These are phyloP conservation scores for Filobasidium wieringae DNA, from an alignment of 768 basidiomycete genomes.

Conservation along the genomic window DNA sequence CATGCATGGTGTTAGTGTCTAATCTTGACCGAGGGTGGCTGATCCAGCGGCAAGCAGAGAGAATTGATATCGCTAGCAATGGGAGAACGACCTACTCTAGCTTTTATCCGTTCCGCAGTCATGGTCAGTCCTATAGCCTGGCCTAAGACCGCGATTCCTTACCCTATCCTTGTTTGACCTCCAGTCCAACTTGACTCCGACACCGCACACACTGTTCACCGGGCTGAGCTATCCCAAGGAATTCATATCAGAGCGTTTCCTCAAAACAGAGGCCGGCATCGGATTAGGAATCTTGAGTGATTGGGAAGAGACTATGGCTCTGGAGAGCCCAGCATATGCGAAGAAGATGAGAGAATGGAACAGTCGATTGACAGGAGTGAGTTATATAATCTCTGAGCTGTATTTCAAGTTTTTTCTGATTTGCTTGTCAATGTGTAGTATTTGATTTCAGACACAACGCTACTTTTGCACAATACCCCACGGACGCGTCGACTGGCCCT, in stretches of 20 bases:
- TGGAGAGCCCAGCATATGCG: background rate
- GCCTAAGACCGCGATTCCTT: background rate
- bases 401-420: background rate
- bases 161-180: background rate
- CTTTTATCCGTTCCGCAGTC: constrained; percentile 2
- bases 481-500: background rate
- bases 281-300: background rate
- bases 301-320: background rate
- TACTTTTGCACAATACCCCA: background rate
- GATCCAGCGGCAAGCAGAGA: background rate
- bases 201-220: background rate
- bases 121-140: background rate
- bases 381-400: background rate
- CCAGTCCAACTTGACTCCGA: constrained; percentile 1
- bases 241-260: background rate
- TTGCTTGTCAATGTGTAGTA: background rate
- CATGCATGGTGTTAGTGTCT: background rate
- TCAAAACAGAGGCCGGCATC: background rate
- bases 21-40: background rate
- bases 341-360: background rate
- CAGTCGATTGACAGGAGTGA: background rate
- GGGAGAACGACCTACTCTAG: background rate
- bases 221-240: background rate
- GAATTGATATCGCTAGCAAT: background rate
- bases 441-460: no score